phyloP scores from a whole-genome alignment of 176 grass and related monocot species.

The Carex kokanica region DNA sequence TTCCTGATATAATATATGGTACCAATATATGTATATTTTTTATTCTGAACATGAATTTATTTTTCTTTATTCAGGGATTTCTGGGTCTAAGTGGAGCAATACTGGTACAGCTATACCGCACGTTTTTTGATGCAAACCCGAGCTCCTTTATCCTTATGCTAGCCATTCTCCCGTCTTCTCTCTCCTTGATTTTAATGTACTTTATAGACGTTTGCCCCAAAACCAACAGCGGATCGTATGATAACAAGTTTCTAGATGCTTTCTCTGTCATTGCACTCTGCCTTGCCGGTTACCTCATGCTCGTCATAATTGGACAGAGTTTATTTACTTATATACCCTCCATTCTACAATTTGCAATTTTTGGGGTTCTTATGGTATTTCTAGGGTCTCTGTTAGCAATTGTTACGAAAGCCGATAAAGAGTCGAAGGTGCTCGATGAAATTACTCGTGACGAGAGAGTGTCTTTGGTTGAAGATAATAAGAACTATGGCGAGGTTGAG shows the following conservation, averaged over 20 bases:
- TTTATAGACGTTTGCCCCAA: slow-evolving; percentile 51
- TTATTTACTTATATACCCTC: slow-evolving; percentile 38
- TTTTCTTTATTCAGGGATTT: slow-evolving; percentile 53
- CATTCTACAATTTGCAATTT: slow-evolving; percentile 39
- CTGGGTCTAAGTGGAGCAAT: slow-evolving; percentile 85
- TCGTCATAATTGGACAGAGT: slow-evolving; percentile 69
- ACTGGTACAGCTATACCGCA: slow-evolving; percentile 59
- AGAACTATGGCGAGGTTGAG: not conserved
- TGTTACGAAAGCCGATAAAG: slow-evolving; percentile 51
- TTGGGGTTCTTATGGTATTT: slow-evolving; percentile 46
- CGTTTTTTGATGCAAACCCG: slow-evolving; percentile 35
- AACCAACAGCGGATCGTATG: slow-evolving; percentile 7
- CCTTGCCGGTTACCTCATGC: slow-evolving; percentile 76
- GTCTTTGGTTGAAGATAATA: slow-evolving; percentile 11
- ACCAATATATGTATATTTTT: too few relatives aligned
- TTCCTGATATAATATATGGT: too few relatives aligned
- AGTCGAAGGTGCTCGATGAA: slow-evolving; percentile 26
- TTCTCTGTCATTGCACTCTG: slow-evolving; percentile 73
- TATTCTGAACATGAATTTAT: not conserved
- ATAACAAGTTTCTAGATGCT: slow-evolving; percentile 68
- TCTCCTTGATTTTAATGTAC: slow-evolving; percentile 64
- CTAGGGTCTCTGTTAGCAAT: slow-evolving; percentile 44
- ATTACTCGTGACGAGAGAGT: slow-evolving; percentile 19
- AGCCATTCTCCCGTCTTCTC: slow-evolving; percentile 52
- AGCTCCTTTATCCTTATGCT: slow-evolving; percentile 78